These are phyloP conservation scores for Macrophomina phaseolina DNA, from an alignment of 2,329 filamentous ascomycete genomes.

Conservation along the genomic window DNA sequence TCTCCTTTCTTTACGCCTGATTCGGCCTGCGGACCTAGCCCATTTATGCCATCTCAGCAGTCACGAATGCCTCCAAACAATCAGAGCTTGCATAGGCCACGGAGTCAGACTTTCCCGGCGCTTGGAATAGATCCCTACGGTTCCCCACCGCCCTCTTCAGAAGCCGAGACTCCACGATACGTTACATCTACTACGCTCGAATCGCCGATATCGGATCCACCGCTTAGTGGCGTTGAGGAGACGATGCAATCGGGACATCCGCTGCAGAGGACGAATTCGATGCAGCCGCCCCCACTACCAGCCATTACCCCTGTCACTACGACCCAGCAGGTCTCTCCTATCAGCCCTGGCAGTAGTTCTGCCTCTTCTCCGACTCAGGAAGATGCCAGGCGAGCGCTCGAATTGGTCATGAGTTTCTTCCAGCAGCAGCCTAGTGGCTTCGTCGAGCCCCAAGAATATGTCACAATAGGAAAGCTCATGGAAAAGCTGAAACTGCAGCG, in stretches of 20 bases:
- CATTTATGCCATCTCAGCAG: slow-evolving; percentile 65
- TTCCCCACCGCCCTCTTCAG: slow-evolving; percentile 57
- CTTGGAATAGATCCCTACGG: slow-evolving; percentile 68
- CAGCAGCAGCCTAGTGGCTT: slow-evolving; percentile 71
- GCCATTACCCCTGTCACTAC: slow-evolving; percentile 43
- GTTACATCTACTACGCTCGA: slow-evolving; percentile 54
- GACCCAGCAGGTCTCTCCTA: slow-evolving; percentile 29
- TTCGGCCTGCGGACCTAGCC: slow-evolving; percentile 65
- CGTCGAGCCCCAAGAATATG: slow-evolving; percentile 77
- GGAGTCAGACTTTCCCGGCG: slow-evolving; percentile 82
- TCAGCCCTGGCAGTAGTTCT: slow-evolving; percentile 44
- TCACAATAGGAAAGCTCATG: slow-evolving; percentile 79
- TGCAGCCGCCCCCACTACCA: slow-evolving; percentile 55
- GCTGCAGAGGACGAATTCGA: slow-evolving; percentile 43
- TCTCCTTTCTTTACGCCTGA: slow-evolving; percentile 82
- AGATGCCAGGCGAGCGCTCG: slow-evolving; percentile 80
- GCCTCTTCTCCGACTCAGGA: slow-evolving; percentile 75
- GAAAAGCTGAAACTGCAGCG: slow-evolving; percentile 80
- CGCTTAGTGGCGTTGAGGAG: slow-evolving; percentile 50
- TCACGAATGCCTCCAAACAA: slow-evolving; percentile 54
- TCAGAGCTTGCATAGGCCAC: slow-evolving; percentile 72
- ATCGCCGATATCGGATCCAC: slow-evolving; percentile 46
- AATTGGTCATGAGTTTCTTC: slow-evolving; percentile 82
- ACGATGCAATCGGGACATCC: slow-evolving; percentile 42
- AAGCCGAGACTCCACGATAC: slow-evolving; percentile 62